Evolutionary conservation across 208 protist genomes (phyloP), one percentile per base, ranked within the genome.

Genomic region (Trichomonas gallinae): DNA sequence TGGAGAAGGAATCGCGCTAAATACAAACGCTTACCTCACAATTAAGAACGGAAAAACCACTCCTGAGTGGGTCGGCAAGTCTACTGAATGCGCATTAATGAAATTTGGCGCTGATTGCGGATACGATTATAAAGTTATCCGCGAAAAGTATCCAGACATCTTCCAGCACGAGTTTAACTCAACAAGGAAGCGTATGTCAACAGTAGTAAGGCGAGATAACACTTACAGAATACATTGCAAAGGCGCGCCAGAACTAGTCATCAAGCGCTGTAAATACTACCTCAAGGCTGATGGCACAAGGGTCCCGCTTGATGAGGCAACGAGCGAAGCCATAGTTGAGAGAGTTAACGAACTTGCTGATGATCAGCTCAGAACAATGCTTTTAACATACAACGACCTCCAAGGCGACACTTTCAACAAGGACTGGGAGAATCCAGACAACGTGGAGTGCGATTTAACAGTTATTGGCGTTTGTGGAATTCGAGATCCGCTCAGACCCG

Each of bases 401-500:
- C 15, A 40, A 40, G 51, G 51, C 6, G 34, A 44, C 15, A 49
- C 63, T 36, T 82, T 96, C 34, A 31, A 81, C 8, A 34, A 82
- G 9, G 49, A 96, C 26, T 96, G 46, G 93, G 15, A 82, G 9
- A 49, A 81, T 46, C 34, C 93, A 82, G 46, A 36, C 11, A 96
- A 83, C 36, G 93, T 82, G 6, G 93, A 96, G 45, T 63, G 93
- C 34, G 49, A 81, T 82, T 48, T 96, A 31, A 96, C 49, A 34
- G 34, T 63, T 15, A 63, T 96, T 51, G 46, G 93, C 38, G 17
- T 96, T 44, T 83, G 49, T 15, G 93, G 49, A 23, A 96, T 96
- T 45, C 15, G 40, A 96, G 96, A 97, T 83, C 96, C 97, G 31
- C n/a, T 97, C 44, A 96, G 97, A 36, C 97, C 87, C 26, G 97